Base-by-base conservation (phyloP, 495 filamentous ascomycete species). In the Annulohypoxylon stygium region DNA sequence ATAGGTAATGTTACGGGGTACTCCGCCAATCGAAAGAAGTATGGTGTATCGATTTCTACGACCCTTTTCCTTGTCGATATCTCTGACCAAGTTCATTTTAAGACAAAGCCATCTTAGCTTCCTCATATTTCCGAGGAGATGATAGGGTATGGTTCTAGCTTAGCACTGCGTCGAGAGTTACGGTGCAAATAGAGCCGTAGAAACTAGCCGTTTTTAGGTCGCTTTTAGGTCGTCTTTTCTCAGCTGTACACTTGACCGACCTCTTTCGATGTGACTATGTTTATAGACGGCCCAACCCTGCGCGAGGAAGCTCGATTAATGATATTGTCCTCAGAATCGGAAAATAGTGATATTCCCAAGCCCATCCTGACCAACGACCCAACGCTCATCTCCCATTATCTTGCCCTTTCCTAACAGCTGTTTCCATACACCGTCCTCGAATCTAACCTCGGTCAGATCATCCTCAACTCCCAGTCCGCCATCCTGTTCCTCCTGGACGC, bases 381-480 rank as follows among this genome's bases (percentile, higher is more conserved):
- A 92, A 30, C 86, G 75, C 75, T 93, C 90, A 69, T 89, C 87
- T 0, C 90, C 90, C 51, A 78, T 83, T 25, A 93, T 86, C 69
- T 83, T 86, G 3, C 89, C 90, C 70, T 83, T 85, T 0, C 75
- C 83, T 14, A 86, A 70, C 18, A 93, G 77, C 70, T 90, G 81
- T n/a, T 72, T 69, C 77, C 86, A 87, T 51, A 88, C 78, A 7
- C 80, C 76, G 30, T 85, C 83, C 33, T 51, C 57, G 75, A 83
- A 39, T 70, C 70, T 7, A 80, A 84, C 51, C 81, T 80, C 57
- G 81, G 80, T 2, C 78, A 83, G 34, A 30, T 54, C 48, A 30
- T 54, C 48, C 1, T 61, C 65, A 2, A 63, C 71, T 34, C 48
- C 61, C 11, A 33, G 18, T 7, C 53, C 20, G 33, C 53, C 14